Base-by-base conservation (phyloP, 768 basidiomycete genomes). In the Coprinopsis sp. region DNA sequence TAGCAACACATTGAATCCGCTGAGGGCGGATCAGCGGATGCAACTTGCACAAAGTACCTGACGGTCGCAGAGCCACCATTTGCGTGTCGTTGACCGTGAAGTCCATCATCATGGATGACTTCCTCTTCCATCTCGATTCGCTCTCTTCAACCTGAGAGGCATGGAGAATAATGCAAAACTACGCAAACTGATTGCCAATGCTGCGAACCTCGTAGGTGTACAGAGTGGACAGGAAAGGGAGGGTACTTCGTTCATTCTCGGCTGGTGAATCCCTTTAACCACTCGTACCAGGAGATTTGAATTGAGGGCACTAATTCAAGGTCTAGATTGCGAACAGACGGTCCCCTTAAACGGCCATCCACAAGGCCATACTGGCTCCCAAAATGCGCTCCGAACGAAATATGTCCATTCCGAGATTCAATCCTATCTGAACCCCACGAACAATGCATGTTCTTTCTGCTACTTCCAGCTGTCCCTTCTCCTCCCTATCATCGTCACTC, bases 231-330 rank as follows among this genome's bases (percentile, higher is more conserved):
- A 54, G 12, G 86, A 89, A 56, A 77, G 90, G 42, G 79, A 79
- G 23, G 77, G 77, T n/a, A 76, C 96, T 97, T 97, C 64, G 71
- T 98, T 58, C 86, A 97, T 61, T 90, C 89, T 18, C 72, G 71
- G 28, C 76, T 91, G 58, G 92, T 95, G 52, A 86, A 64, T 40
- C 22, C 25, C 44, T 24, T 37, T n/a, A n/a, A n/a, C n/a, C n/a
- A n/a, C n/a, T n/a, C n/a, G n/a, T 6, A n/a, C 37, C 8, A n/a
- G 22, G 13, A 11, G 27, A n/a, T 4, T 24, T 40, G 25, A 7
- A 23, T 19, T 23, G 6, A n/a, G n/a, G n/a, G n/a, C n/a, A 3
- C 33, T 36, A 33, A 42, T 37, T 50, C 49, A 31, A 33, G 50
- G 51, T 44, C 1, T 57, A 96, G 94, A 81, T 97, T 36, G 86